Conservation (phyloP, 2,329 filamentous ascomycete genomes). For the Cyphellophora attinorum region DNA sequence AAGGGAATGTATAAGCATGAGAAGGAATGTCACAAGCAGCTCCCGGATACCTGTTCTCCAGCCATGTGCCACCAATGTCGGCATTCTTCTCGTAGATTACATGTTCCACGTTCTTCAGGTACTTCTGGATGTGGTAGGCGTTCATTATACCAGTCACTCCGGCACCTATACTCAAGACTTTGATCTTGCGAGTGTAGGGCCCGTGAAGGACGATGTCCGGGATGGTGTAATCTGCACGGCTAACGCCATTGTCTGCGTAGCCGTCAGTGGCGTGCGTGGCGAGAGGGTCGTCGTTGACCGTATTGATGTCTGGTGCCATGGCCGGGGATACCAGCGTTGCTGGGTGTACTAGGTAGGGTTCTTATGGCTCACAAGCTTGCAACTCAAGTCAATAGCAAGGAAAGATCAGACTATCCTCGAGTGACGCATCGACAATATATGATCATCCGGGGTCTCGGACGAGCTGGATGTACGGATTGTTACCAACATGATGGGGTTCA, state of each 20-base stretch:
- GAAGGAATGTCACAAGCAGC: conserved; percentile 36
- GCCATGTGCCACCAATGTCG: conserved; percentile 18
- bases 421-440: no score
- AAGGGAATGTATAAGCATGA: conserved; percentile 34
- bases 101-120: conserved; percentile 8
- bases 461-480: no score
- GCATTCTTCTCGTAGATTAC: conserved; percentile 33
- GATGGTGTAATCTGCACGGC: conserved; percentile 40
- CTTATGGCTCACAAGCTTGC: no score
- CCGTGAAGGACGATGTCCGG: conserved; percentile 18
- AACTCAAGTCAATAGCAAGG: no score
- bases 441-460: no score
- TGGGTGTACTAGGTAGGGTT: no score
- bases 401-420: no score
- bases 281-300: conserved; percentile 4
- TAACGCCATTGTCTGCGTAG: conserved; percentile 31
- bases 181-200: conserved; percentile 27
- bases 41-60: conserved; percentile 30
- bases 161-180: conserved; percentile 37
- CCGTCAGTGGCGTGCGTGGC: conserved; percentile 20
- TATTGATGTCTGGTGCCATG: conserved; percentile 19
- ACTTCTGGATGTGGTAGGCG: conserved; percentile 39
- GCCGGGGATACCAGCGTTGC: not conserved
- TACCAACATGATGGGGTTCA: no score
- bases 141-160: conserved; percentile 37